These are phyloP conservation scores for Scheffersomyces stipitis DNA, from an alignment of 805 yeast genomes.

Conservation along the genomic window DNA sequence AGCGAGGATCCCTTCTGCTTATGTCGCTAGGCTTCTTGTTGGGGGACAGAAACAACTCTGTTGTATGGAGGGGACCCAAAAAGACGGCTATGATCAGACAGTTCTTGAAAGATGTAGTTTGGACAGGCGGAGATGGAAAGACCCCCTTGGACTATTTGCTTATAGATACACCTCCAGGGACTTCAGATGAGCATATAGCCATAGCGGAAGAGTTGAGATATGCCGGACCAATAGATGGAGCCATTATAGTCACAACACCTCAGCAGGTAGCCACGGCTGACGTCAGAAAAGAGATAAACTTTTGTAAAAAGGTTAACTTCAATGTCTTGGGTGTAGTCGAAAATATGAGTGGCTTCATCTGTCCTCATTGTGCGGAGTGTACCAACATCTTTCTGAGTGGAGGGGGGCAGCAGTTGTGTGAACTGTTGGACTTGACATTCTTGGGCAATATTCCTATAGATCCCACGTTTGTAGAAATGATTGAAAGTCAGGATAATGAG, in stretches of 20 bases:
- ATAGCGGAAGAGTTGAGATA: constrained; percentile 85
- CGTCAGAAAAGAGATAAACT: constrained; percentile 90
- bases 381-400: constrained; percentile 92
- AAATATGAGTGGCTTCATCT: constrained; percentile 94
- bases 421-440: constrained; percentile 58
- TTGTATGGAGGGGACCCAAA: constrained; percentile 98
- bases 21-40: constrained; percentile 90
- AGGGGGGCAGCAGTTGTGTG: constrained; percentile 80
- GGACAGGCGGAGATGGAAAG: constrained; percentile 60
- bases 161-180: constrained; percentile 98
- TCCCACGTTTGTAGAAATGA: constrained; percentile 82
- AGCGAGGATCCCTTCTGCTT: constrained; percentile 50
- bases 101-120: constrained; percentile 82
- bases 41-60: constrained; percentile 81
- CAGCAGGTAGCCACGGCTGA: constrained; percentile 92
- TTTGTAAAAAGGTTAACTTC: constrained; percentile 83
- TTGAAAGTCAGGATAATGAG: constrained; percentile 60
- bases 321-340: constrained; percentile 84
- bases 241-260: constrained; percentile 94
- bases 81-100: constrained; percentile 97
- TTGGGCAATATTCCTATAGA: constrained; percentile 92
- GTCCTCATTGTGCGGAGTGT: constrained; percentile 91
- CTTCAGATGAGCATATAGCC: constrained; percentile 96
- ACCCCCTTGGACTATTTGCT: constrained; percentile 64
- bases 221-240: constrained; percentile 77